Percentiles rank a stretch among this genome's conserved stretches.
Conservation (phyloP, 805 yeast genomes). For the Metschnikowia continentalis region DNA sequence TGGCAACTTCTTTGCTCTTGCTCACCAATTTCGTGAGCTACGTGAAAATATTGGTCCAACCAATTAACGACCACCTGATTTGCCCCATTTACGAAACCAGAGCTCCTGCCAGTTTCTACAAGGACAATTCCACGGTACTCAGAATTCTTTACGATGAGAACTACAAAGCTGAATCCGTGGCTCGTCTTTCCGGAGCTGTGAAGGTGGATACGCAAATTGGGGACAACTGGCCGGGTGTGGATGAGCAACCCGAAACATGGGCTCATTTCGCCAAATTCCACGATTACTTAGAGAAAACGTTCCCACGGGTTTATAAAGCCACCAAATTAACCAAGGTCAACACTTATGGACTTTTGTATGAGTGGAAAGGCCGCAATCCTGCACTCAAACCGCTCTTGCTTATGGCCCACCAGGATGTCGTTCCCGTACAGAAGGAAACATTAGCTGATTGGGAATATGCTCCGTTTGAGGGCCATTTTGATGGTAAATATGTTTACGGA, state of each 20-base stretch:
- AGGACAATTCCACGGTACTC: conserved; percentile 27
- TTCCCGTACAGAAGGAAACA: conserved; percentile 17
- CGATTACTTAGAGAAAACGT: conserved; percentile 12
- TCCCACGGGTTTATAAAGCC: conserved; percentile 9
- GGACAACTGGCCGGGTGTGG: conserved; percentile 46
- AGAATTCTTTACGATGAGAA: conserved; percentile 30
- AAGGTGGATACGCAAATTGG: conserved; percentile 59
- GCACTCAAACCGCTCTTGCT: conserved; percentile 17
- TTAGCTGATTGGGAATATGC: conserved; percentile 14
- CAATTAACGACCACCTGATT: conserved; percentile 5
- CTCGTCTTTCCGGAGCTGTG: conserved; percentile 54
- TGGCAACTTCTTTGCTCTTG: conserved; percentile 3
- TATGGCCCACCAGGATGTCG: conserved; percentile 16
- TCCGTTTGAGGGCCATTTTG: conserved; percentile 14
- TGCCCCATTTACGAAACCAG: conserved; percentile 13
- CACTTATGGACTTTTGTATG: conserved; percentile 14
- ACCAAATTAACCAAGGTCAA: conserved; percentile 12
- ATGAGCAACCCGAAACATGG: conserved; percentile 51
- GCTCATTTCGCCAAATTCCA: conserved; percentile 24
- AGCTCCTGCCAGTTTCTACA: conserved; percentile 21
- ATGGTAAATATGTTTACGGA: conserved; percentile 55
- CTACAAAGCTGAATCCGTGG: conserved; percentile 34
- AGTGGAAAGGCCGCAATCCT: conserved; percentile 15
- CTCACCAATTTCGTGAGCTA: conserved; percentile 9
- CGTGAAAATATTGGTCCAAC: conserved; percentile 10